These are phyloP conservation scores for Entomortierella lignicola DNA, from an alignment of 192 early-diverging fungal species.

Conservation along the genomic window DNA sequence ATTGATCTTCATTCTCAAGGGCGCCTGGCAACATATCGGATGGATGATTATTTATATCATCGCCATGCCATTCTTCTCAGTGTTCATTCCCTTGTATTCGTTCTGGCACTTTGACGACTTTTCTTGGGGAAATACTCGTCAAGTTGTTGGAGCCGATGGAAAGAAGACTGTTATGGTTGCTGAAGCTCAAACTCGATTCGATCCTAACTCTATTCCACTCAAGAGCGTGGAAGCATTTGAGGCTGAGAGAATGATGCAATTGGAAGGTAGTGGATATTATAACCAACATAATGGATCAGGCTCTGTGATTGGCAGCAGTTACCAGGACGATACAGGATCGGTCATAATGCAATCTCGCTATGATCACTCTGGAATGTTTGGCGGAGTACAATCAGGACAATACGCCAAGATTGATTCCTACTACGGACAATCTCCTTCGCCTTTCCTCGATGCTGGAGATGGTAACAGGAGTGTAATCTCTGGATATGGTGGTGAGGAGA, in stretches of 20 bases:
- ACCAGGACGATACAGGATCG: slow-evolving; percentile 26
- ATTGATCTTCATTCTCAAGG: slow-evolving; percentile 80
- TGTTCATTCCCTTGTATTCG: slow-evolving; percentile 78
- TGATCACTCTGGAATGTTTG: slow-evolving; percentile 54
- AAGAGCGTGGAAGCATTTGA: slow-evolving; percentile 65
- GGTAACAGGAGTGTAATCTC: slow-evolving; percentile 41
- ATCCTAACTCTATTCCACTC: slow-evolving; percentile 76
- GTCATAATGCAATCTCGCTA: slow-evolving; percentile 27
- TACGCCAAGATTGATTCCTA: slow-evolving; percentile 40
- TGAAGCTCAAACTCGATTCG: slow-evolving; percentile 76
- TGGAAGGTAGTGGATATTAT: slow-evolving; percentile 37
- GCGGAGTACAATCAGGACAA: slow-evolving; percentile 39
- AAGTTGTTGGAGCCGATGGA: slow-evolving; percentile 72
- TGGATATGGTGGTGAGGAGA: slow-evolving; percentile 34
- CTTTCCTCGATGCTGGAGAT: slow-evolving; percentile 17
- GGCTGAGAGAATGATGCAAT: slow-evolving; percentile 36
- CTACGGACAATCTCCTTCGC: slow-evolving; percentile 36
- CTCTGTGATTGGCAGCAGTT: slow-evolving; percentile 33
- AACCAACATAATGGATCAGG: slow-evolving; percentile 24
- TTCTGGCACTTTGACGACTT: slow-evolving; percentile 92
- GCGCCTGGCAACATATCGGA: slow-evolving; percentile 86
- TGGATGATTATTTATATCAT: slow-evolving; percentile 96
- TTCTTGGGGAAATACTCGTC: slow-evolving; percentile 76
- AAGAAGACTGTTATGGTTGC: slow-evolving; percentile 72
- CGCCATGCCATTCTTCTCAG: slow-evolving; percentile 78